A percentile compares a stretch with the other conserved stretches of the same genome.
Evolutionary conservation across 1,139 yeast genomes (phyloP).

Genomic region (Sugiyamaella novakii): DNA sequence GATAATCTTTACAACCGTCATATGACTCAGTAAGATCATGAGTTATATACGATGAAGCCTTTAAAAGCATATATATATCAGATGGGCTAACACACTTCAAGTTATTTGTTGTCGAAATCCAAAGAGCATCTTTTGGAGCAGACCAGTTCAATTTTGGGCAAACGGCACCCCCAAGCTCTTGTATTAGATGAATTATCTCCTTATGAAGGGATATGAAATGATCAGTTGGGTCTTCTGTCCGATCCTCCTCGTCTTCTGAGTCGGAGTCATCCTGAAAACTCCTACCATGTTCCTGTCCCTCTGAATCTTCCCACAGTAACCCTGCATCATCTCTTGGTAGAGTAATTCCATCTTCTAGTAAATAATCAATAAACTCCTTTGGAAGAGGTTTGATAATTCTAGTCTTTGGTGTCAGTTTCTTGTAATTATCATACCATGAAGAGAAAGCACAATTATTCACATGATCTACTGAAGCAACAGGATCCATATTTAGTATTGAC

Average conservation of each 20-base stretch:
- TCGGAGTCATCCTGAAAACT: constrained; percentile 72
- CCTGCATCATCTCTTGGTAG: constrained; percentile 51
- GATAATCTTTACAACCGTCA: constrained; percentile 42
- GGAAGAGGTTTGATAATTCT: constrained; percentile 68
- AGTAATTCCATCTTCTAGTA: constrained; percentile 73
- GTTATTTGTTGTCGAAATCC: constrained; percentile 83
- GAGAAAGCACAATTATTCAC: constrained; percentile 71
- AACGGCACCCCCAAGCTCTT: constrained; percentile 57
- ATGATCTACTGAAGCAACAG: constrained; percentile 41
- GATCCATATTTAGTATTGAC: constrained; percentile 7
- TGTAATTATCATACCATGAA: constrained; percentile 66
- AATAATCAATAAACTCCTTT: constrained; percentile 62
- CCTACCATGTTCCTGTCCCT: constrained; percentile 57
- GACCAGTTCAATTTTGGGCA: constrained; percentile 96
- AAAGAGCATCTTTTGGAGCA: constrained; percentile 89
- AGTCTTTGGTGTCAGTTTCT: constrained; percentile 53
- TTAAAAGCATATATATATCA: constrained; percentile 77
- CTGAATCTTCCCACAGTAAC: constrained; percentile 27
- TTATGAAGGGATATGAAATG: constrained; percentile 63
- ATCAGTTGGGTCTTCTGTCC: constrained; percentile 40
- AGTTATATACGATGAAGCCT: constrained; percentile 82
- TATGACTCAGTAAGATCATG: constrained; percentile 82
- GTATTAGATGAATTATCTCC: constrained; percentile 48
- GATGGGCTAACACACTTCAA: constrained; percentile 68
- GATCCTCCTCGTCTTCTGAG: constrained; percentile 47